These are phyloP conservation scores for Ceratocystis eucalypticola DNA, from an alignment of 2,329 filamentous ascomycete species.

Conservation along the genomic window DNA sequence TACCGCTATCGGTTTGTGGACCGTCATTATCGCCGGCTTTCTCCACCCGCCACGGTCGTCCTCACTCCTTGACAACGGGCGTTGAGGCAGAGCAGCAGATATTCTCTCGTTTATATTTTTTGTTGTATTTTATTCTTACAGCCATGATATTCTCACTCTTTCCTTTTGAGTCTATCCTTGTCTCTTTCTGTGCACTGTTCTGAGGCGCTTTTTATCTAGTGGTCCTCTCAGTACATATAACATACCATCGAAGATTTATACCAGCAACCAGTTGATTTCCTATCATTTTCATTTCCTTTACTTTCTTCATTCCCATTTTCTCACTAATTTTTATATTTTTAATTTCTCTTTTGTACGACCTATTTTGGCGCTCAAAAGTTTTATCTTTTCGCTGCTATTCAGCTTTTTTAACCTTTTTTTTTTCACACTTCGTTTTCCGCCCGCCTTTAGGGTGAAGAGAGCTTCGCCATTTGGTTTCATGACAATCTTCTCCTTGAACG, in stretches of 20 bases:
- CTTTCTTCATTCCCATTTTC: not conserved
- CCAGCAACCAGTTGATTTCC: not conserved
- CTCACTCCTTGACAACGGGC: conserved; percentile 9
- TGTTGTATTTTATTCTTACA: not conserved
- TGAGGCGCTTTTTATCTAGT: not conserved
- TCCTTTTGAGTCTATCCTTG: not conserved
- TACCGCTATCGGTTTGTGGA: not conserved
- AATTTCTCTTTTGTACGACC: not conserved
- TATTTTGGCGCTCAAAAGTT: not conserved
- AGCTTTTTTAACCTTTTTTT: not conserved
- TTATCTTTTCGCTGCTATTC: not conserved
- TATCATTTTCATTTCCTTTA: not conserved
- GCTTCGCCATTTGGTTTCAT: not conserved
- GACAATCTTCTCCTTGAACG: not conserved
- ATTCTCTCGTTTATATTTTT: conserved; percentile 18
- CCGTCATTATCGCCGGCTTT: not conserved
- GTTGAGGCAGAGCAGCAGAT: conserved; percentile 9
- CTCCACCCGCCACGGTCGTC: conserved; percentile 2
- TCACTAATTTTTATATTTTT: not conserved
- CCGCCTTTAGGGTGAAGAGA: conserved; percentile 13
- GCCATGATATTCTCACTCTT: not conserved
- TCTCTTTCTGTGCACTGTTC: not conserved
- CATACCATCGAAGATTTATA: not conserved
- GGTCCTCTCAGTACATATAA: conserved; percentile 7
- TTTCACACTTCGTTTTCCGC: conserved; percentile 7